Evolutionary conservation across 176 grass and related monocot genomes (phyloP).

Genomic region (Zea mays): DNA sequence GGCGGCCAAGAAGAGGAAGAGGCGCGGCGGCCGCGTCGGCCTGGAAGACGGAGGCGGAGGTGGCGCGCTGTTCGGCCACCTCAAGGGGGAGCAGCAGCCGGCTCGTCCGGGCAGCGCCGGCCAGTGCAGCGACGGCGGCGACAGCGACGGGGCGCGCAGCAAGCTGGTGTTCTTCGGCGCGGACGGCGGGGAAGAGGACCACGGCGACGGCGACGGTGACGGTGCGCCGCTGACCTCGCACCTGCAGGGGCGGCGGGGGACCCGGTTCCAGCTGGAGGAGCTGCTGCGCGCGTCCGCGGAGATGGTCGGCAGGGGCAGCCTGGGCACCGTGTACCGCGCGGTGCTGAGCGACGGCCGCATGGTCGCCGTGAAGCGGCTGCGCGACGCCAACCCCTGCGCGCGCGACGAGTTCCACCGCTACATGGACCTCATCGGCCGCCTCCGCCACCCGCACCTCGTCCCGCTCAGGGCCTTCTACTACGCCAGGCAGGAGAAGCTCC

Average conservation of each 20-base stretch:
- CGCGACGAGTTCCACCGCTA: constrained; percentile 74
- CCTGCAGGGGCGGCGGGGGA: constrained; percentile 37
- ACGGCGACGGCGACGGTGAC: constrained; percentile 29
- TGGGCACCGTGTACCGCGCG: constrained; percentile 86
- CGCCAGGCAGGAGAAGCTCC: constrained; percentile 88
- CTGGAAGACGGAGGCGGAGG: constrained; percentile 34
- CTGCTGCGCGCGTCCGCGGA: constrained; percentile 83
- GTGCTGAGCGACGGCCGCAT: constrained; percentile 68
- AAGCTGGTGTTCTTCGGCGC: constrained; percentile 76
- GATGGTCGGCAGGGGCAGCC: constrained; percentile 76
- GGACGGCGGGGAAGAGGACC: constrained; percentile 24
- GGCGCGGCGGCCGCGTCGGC: constrained; percentile 37
- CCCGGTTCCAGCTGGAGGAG: constrained; percentile 78
- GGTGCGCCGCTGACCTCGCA: constrained; percentile 24
- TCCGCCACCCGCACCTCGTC: constrained; percentile 75
- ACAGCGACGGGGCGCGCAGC: constrained; percentile 76
- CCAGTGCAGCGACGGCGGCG: constrained; percentile 54
- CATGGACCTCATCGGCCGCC: constrained; percentile 88
- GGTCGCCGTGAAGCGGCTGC: constrained; percentile 79
- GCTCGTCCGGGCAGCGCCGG: constrained; percentile 47
- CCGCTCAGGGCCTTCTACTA: constrained; percentile 79
- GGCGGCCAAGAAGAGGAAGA: constrained; percentile 39
- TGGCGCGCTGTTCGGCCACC: constrained; percentile 32
- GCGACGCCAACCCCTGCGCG: constrained; percentile 68
- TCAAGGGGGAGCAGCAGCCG: constrained; percentile 42